Evolutionary conservation across 306 rosid genomes (phyloP).

Genomic region (Medicago lupulina): DNA sequence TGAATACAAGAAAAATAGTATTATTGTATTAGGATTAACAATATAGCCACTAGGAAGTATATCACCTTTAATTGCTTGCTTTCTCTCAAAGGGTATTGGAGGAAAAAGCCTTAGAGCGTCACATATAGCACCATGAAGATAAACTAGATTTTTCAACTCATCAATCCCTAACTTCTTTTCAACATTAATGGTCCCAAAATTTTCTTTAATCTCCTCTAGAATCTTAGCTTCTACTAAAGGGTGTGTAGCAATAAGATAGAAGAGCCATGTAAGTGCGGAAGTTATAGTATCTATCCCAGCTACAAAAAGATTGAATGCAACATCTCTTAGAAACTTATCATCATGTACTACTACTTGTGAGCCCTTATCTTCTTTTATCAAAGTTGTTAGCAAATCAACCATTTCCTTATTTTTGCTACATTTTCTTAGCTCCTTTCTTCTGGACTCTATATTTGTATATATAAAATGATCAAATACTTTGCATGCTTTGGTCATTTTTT

Average conservation of each 20-base stretch:
- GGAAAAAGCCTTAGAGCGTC: background rate
- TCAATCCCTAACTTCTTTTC: background rate
- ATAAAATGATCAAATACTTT: conserved; percentile 46
- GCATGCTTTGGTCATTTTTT: conserved; percentile 39
- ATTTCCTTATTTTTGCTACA: background rate
- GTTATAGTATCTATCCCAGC: conserved; percentile 59
- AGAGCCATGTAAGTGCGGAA: conserved; percentile 58
- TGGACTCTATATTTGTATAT: conserved; percentile 36
- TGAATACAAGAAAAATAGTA: background rate
- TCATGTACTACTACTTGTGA: background rate
- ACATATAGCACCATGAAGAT: conserved; percentile 8
- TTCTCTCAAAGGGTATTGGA: conserved; percentile 2
- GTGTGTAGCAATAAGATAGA: conserved; percentile 54
- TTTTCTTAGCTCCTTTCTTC: conserved; percentile 21
- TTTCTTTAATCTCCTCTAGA: conserved; percentile 46
- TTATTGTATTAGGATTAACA: background rate
- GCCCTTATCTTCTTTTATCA: conserved; percentile 19
- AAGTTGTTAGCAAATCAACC: conserved; percentile 31
- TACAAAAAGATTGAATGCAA: conserved; percentile 40
- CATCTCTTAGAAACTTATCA: conserved; percentile 57
- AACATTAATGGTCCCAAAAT: background rate
- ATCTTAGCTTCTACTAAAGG: conserved; percentile 56
- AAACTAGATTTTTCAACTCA: background rate
- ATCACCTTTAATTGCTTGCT: conserved; percentile 16
- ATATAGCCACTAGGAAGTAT: conserved; percentile 2